These are phyloP conservation scores for Hemisphaericaspora xylofermentans DNA, from an alignment of 1,139 yeast species.

Conservation along the genomic window DNA sequence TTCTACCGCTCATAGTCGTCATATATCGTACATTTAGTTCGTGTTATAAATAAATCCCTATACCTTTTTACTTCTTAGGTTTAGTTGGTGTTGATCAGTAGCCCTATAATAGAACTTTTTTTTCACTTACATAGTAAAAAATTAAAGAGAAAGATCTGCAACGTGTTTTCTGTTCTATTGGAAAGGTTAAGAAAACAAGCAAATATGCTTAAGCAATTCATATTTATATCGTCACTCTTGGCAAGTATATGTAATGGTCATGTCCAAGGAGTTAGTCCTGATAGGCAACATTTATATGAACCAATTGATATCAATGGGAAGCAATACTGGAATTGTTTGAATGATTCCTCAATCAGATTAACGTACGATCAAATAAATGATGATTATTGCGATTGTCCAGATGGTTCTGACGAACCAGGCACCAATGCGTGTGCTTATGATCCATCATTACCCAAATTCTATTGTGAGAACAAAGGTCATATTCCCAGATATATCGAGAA, in stretches of 20 bases:
- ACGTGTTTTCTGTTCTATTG: too few relatives aligned
- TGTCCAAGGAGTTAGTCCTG: conserved; percentile 35
- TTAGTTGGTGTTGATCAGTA: too few relatives aligned
- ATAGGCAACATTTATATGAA: conserved; percentile 47
- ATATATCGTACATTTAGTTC: not conserved
- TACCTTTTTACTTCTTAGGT: too few relatives aligned
- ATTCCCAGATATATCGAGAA: conserved; percentile 55
- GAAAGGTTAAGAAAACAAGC: too few relatives aligned
- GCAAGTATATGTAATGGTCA: conserved; percentile 2
- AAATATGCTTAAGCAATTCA: conserved; percentile 1
- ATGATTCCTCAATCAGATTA: conserved; percentile 60
- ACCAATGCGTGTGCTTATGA: conserved; percentile 70
- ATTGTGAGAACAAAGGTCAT: conserved; percentile 78
- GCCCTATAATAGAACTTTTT: too few relatives aligned
- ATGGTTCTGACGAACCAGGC: conserved; percentile 97
- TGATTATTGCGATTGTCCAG: conserved; percentile 94
- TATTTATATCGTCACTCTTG: conserved; percentile 5
- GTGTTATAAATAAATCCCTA: too few relatives aligned
- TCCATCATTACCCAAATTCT: conserved; percentile 41
- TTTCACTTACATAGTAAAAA: too few relatives aligned
- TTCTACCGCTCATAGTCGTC: not conserved
- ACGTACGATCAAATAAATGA: conserved; percentile 72
- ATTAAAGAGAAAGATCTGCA: too few relatives aligned
- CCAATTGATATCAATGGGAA: conserved; percentile 45
- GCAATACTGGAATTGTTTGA: conserved; percentile 65